Evolutionary conservation across 129 eudicot species (phyloP).

Genomic region (Smallanthus sonchifolius): DNA sequence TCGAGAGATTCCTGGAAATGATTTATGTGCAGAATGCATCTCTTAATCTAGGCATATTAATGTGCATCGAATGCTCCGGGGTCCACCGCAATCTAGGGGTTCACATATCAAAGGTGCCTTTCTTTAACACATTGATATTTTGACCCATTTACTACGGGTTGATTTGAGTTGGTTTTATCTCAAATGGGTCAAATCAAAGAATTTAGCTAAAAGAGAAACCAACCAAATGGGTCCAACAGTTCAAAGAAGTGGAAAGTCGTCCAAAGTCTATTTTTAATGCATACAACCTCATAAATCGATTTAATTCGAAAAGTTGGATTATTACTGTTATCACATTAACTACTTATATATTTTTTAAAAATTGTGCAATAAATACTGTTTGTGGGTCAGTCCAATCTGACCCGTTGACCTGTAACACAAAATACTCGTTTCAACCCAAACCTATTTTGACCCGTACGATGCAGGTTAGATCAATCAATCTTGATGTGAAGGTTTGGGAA

Average conservation of each 20-base stretch:
- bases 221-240: background rate
- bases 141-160: background rate
- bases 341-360: background rate
- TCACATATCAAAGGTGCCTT: constrained; percentile 88
- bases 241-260: background rate
- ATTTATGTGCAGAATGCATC: constrained; percentile 96
- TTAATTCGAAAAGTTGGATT: background rate
- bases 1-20: constrained; percentile 83
- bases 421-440: background rate
- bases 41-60: constrained; percentile 85
- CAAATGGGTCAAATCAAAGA: background rate
- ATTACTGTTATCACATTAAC: background rate
- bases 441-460: background rate
- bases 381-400: background rate
- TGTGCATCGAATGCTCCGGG: constrained; percentile 97
- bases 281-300: background rate
- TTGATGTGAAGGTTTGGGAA: constrained; percentile 98
- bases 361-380: background rate
- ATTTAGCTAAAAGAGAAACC: background rate
- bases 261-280: background rate
- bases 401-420: background rate
- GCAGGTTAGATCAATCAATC: constrained; percentile 88
- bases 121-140: background rate
- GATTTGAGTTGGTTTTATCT: background rate
- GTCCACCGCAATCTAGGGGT: constrained; percentile 99